A percentile compares a stretch with the other conserved stretches of the same genome.
These are phyloP conservation scores for Talaromyces sp. DNA, from an alignment of 2,329 filamentous ascomycete genomes.

Conservation along the genomic window DNA sequence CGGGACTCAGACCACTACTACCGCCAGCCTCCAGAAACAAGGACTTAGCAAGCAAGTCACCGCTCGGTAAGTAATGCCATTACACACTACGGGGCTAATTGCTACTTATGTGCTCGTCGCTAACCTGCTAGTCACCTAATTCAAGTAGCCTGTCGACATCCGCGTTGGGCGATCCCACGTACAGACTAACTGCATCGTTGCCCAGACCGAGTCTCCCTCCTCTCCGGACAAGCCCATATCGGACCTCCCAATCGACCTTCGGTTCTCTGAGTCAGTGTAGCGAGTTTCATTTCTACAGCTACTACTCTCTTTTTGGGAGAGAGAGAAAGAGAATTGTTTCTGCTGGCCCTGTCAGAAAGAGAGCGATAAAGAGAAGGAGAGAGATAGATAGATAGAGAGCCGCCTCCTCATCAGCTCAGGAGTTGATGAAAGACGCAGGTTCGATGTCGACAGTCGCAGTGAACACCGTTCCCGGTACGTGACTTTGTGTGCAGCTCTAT, in stretches of 20 bases:
- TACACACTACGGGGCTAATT: background rate
- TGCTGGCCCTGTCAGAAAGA: conserved; percentile 22
- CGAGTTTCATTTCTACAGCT: conserved; percentile 19
- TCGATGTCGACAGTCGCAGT: conserved; percentile 30
- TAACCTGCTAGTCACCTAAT: background rate
- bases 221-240: conserved; percentile 11
- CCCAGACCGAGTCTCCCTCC: conserved; percentile 12
- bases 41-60: background rate
- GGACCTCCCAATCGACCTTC: background rate
- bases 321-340: conserved; percentile 24
- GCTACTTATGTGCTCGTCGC: background rate
- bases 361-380: conserved; percentile 29
- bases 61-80: background rate
- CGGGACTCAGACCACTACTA: background rate
- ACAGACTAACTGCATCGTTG: conserved; percentile 10
- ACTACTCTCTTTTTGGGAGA: too few relatives aligned
- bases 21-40: background rate
- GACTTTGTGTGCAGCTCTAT: background rate
- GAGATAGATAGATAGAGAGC: conserved; percentile 33
- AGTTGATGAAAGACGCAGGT: conserved; percentile 29
- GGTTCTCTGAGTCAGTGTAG: conserved; percentile 23
- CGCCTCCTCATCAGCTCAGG: conserved; percentile 30
- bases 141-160: conserved; percentile 7
- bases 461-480: conserved; percentile 12
- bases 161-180: conserved; percentile 12